A percentile compares a stretch with the other conserved stretches of the same genome.
phyloP scores from a whole-genome alignment of 495 filamentous ascomycete genomes.

The Podospora pseudopauciseta region DNA sequence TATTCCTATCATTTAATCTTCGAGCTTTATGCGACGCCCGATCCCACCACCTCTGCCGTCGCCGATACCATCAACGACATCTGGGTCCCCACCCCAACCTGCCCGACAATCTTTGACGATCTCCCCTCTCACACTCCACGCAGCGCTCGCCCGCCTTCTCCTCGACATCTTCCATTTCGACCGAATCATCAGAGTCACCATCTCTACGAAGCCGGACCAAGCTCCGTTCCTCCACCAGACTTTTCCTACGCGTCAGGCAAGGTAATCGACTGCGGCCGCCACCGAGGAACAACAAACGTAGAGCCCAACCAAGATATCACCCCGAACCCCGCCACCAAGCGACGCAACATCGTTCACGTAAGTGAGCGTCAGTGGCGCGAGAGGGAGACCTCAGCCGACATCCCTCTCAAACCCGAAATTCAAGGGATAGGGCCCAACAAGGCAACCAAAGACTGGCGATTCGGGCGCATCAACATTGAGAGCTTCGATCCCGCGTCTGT shows the following conservation, averaged over 20 bases:
- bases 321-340: constrained; percentile 6
- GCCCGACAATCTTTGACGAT: constrained; percentile 43
- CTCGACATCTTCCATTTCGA: background rate
- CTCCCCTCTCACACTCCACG: constrained; percentile 42
- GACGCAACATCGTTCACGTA: constrained; percentile 28
- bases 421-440: constrained; percentile 36
- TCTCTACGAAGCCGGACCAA: background rate
- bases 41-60: constrained; percentile 26
- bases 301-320: background rate
- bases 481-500: constrained; percentile 33
- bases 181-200: background rate
- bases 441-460: constrained; percentile 47
- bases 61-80: constrained; percentile 22
- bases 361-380: constrained; percentile 33
- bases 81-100: constrained; percentile 37
- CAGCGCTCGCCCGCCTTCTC: background rate
- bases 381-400: constrained; percentile 29
- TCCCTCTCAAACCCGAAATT: constrained; percentile 27
- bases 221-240: background rate
- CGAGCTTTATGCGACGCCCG: constrained; percentile 65
- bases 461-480: constrained; percentile 42
- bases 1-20: constrained; percentile 91
- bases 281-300: constrained; percentile 27
- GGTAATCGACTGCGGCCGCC: constrained; percentile 46
- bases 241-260: background rate